Evolutionary conservation across 73 alveolate genomes (phyloP).

Genomic region (Paramecium sexaurelia): DNA sequence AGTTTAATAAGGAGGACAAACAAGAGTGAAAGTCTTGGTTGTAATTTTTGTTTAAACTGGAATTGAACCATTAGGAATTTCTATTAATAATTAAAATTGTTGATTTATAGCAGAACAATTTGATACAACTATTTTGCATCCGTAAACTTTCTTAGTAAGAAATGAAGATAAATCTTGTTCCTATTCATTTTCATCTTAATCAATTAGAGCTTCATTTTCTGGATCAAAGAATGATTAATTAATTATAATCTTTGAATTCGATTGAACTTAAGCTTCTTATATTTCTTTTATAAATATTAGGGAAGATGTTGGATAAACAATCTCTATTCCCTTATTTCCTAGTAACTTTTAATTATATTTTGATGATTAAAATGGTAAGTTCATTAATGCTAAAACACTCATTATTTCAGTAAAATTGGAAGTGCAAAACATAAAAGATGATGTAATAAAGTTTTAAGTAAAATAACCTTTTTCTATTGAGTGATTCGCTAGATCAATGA

Average conservation of each 20-base stretch:
- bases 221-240: constrained; percentile 81
- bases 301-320: constrained; percentile 70
- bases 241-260: constrained; percentile 78
- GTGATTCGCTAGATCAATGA: constrained; percentile 87
- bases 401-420: constrained; percentile 73
- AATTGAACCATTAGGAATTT: constrained; percentile 94
- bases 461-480: constrained; percentile 61
- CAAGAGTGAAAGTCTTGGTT: constrained; percentile 70
- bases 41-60: constrained; percentile 76
- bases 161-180: constrained; percentile 76
- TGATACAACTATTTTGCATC: constrained; percentile 89
- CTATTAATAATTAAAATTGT: constrained; percentile 79
- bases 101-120: constrained; percentile 78
- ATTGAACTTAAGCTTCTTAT: constrained; percentile 79
- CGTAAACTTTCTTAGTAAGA: constrained; percentile 78
- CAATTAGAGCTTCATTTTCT: constrained; percentile 31
- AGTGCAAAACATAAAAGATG: constrained; percentile 75
- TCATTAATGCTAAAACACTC: constrained; percentile 78
- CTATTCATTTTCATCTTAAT: constrained; percentile 48
- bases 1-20: constrained; percentile 82
- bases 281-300: constrained; percentile 85
- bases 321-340: constrained; percentile 75
- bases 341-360: constrained; percentile 73
- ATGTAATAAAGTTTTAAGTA: constrained; percentile 73
- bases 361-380: constrained; percentile 80